These are phyloP conservation scores for Diplodia scrobiculata DNA, from an alignment of 2,329 filamentous ascomycete species.

Conservation along the genomic window DNA sequence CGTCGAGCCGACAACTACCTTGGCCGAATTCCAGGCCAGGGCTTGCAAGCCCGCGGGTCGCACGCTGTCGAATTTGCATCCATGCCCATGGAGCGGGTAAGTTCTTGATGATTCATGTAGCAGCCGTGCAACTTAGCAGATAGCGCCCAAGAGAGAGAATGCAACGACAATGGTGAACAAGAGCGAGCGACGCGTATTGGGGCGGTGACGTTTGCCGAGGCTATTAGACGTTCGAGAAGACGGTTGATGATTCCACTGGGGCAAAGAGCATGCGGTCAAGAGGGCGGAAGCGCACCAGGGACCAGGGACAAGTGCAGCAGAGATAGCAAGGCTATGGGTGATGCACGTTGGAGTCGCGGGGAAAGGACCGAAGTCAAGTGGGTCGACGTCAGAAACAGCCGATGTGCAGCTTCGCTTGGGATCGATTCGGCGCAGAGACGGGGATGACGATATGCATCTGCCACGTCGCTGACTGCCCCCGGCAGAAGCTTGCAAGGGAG, in stretches of 20 bases:
- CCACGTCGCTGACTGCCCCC: slow-evolving; percentile 15
- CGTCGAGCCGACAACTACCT: too few relatives aligned
- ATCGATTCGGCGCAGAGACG: not conserved
- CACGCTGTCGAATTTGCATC: not conserved
- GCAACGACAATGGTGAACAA: not conserved
- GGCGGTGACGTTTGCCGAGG: not conserved
- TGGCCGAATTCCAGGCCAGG: not conserved
- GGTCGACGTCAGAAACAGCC: slow-evolving; percentile 18
- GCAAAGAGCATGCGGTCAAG: not conserved
- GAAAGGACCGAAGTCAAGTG: slow-evolving; percentile 22
- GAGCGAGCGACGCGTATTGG: not conserved
- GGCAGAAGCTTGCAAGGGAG: not conserved
- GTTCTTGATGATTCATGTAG: not conserved
- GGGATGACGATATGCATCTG: not conserved
- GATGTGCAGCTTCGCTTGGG: slow-evolving; percentile 4
- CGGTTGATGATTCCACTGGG: not conserved
- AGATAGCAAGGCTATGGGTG: not conserved
- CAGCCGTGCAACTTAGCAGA: not conserved
- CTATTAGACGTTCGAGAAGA: slow-evolving; percentile 16
- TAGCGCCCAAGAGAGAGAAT: not conserved
- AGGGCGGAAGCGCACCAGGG: not conserved
- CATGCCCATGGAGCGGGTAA: not conserved
- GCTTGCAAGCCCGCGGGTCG: too few relatives aligned
- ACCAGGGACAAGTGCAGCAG: not conserved
- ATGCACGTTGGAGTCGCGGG: slow-evolving; percentile 1